Evolutionary conservation across 2,329 filamentous ascomycete species (phyloP).

Genomic region (Claviceps sp.): DNA sequence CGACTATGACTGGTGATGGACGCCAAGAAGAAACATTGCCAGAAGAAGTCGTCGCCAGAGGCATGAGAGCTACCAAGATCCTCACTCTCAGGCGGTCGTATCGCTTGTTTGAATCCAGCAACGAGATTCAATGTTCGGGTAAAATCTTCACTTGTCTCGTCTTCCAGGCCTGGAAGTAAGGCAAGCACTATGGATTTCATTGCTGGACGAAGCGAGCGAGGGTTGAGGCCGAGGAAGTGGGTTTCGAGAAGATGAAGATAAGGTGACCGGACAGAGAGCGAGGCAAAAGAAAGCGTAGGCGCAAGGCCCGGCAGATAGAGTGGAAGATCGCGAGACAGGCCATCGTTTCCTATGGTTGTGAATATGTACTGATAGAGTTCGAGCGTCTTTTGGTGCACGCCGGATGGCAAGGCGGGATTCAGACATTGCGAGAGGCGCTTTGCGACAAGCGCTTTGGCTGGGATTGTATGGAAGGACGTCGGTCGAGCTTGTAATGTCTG

Average conservation of each 20-base stretch:
- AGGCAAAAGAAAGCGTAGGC: constrained; percentile 85
- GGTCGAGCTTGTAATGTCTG: constrained; percentile 83
- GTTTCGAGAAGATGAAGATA: constrained; percentile 76
- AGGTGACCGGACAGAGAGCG: constrained; percentile 73
- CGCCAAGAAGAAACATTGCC: constrained; percentile 94
- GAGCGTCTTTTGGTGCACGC: constrained; percentile 92
- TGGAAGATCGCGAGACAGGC: constrained; percentile 66
- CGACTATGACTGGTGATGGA: constrained; percentile 80
- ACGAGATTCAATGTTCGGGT: constrained; percentile 71
- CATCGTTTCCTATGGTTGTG: constrained; percentile 67
- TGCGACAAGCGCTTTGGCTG: constrained; percentile 70
- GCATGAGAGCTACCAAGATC: constrained; percentile 38
- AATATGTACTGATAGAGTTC: constrained; percentile 92
- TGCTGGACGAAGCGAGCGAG: constrained; percentile 63
- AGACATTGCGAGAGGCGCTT: constrained; percentile 91
- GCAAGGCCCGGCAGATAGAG: constrained; percentile 84
- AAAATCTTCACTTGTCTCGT: constrained; percentile 95
- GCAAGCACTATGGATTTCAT: constrained; percentile 82
- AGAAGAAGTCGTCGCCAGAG: constrained; percentile 76
- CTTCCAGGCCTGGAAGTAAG: constrained; percentile 83
- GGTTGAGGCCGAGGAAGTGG: constrained; percentile 61
- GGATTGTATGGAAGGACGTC: constrained; percentile 55
- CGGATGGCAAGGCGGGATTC: constrained; percentile 83
- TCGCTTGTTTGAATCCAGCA: constrained; percentile 59
- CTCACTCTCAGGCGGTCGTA: constrained; percentile 41